Conservation (phyloP, 441 rosid species). For the Populus hybrid region DNA sequence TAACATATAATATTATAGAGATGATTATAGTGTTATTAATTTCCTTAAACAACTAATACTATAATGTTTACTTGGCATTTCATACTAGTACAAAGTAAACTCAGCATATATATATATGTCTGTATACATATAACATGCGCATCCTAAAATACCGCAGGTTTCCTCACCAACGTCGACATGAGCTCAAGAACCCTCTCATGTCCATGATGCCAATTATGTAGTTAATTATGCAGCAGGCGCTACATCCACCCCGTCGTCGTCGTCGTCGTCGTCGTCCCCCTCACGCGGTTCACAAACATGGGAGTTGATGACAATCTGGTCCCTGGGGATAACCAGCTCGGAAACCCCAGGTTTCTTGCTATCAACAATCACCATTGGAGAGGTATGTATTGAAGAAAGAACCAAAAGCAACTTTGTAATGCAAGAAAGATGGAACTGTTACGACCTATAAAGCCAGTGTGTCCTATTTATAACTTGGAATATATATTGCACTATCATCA, state of each 20-base stretch:
- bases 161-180: background rate
- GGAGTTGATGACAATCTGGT: background rate
- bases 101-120: background rate
- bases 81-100: background rate
- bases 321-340: background rate
- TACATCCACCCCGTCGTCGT: slow-evolving; percentile 6
- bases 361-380: background rate
- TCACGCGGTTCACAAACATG: background rate
- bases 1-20: background rate
- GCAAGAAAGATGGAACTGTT: background rate
- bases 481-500: background rate
- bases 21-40: background rate
- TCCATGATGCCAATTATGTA: background rate
- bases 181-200: background rate
- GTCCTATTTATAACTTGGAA: background rate
- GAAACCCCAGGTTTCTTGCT: background rate
- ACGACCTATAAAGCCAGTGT: background rate
- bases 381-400: background rate
- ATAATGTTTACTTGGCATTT: background rate
- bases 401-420: background rate
- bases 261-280: slow-evolving; percentile 13
- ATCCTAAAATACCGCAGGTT: background rate
- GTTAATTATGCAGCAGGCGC: slow-evolving; percentile 7
- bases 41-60: background rate
- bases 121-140: background rate